These are phyloP conservation scores for Parasarocladium wereldwijsianum DNA, from an alignment of 2,329 filamentous ascomycete genomes.

Conservation along the genomic window DNA sequence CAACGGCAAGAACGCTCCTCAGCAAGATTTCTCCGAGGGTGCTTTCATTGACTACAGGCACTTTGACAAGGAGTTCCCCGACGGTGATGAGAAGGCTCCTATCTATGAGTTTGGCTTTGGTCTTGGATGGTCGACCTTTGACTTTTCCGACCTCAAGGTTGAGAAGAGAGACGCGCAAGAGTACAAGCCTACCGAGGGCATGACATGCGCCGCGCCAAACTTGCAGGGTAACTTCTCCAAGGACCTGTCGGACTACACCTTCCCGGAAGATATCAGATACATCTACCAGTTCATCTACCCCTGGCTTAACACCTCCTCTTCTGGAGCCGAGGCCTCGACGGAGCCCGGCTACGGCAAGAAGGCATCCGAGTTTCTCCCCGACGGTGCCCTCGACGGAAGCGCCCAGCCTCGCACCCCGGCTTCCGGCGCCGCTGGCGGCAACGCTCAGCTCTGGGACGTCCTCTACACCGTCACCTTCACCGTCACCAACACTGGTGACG, in stretches of 20 bases:
- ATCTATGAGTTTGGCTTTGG: conserved; percentile 74
- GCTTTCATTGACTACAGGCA: conserved; percentile 58
- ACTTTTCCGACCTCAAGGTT: conserved; percentile 54
- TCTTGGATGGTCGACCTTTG: conserved; percentile 66
- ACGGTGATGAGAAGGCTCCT: conserved; percentile 31
- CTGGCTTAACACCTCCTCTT: conserved; percentile 52
- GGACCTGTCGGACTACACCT: conserved; percentile 49
- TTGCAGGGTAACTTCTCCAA: conserved; percentile 47
- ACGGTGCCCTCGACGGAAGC: conserved; percentile 36
- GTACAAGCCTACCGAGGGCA: conserved; percentile 46
- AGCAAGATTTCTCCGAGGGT: conserved; percentile 62
- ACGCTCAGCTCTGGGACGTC: conserved; percentile 51
- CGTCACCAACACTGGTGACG: conserved; percentile 55
- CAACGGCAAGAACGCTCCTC: conserved; percentile 50
- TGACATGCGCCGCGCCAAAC: conserved; percentile 46
- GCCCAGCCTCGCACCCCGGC: conserved; percentile 40
- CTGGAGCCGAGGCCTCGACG: conserved; percentile 35
- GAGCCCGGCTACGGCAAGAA: conserved; percentile 47
- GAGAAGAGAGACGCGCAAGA: conserved; percentile 28
- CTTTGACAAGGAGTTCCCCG: conserved; percentile 46
- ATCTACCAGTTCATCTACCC: conserved; percentile 52
- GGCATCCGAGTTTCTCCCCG: conserved; percentile 44
- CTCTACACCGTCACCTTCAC: conserved; percentile 53
- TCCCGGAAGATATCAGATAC: conserved; percentile 42
- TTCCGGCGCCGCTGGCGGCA: conserved; percentile 44